Base-by-base conservation (phyloP, 2,329 filamentous ascomycete genomes). In the Arthroderma uncinatum region DNA sequence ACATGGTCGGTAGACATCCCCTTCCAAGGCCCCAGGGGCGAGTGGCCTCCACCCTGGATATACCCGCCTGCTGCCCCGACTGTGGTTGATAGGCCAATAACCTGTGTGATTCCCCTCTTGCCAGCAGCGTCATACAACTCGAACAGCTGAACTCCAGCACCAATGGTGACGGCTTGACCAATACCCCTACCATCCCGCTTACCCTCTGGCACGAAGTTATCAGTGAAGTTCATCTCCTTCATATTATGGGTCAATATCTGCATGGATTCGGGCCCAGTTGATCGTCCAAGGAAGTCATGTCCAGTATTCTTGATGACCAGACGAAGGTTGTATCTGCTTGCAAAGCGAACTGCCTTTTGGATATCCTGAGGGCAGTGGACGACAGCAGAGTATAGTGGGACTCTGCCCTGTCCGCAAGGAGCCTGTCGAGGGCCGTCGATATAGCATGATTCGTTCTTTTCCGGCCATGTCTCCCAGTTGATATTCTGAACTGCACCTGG, bases 181-280 rank as follows among this genome's bases (percentile, higher is more conserved):
- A 65, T 65, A 57, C 74, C 76, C 67, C 71, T 57, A 16, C 39
- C 36, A 10, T 67, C 65, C 2, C 61, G 63, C 64, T 78, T 74
- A 73, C 74, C 4, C 61, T 60, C 52, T 1, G 58, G 58, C 55
- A 65, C 10, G 74, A 73, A 73, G 57, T 82, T 79, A 37, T 60
- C 54, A 5, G 42, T 54, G 42, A 58, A 58, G 12, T 58, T 39
- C 12, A 58, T 56, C 10, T 63, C 52, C 44, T 71, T 71, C 12
- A 70, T 61, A 47, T 70, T 54, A 42, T 70, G 68, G 25, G 62
- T 71, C 65, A 68, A 71, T 28, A 71, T 60, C 1, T 58, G 63
- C 30, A 72, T 59, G 1, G 63, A 74, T 1, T 82, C 82, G 21
- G 77, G 78, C n/a, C 83, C 84, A 0, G 82, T 82, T 0, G 79